Evolutionary conservation across 768 basidiomycete species (phyloP), one percentile per base, ranked within the genome.

Genomic region (Hydnomerulius pinastri): DNA sequence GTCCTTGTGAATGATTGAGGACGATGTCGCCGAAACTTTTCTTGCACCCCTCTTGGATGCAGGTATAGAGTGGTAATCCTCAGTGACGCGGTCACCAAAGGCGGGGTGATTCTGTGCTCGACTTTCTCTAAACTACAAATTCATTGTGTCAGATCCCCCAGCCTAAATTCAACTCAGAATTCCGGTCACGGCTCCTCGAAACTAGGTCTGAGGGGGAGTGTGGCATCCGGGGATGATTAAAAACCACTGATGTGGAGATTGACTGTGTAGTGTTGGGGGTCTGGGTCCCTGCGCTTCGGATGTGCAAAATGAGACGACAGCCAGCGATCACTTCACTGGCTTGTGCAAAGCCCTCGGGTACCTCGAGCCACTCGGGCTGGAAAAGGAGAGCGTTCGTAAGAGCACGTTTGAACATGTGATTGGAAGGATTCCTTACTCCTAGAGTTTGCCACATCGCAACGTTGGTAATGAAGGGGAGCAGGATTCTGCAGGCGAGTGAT

Each of bases 261-360:
- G 30, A 2, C 30, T 4, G 10, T 10, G 9, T 32, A 15, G 30
- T 32, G 15, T 32, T 32, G 30, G 10, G 4, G 30, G 30, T 32
- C 3, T 10, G 15, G 15, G 30, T 11, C 10, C 30, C 30, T 36
- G 44, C 32, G 23, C 20, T 15, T 33, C 44, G 44, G 18, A 48
- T 37, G 25, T 40, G 46, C n/a, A 48, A 30, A 27, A 48, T 40
- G 15, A 48, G 25, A 11, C 36, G 46, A 39, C 46, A 48, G 21
- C 46, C 46, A 6, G 38, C 38, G 12, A 48, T 30, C 17, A 48
- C 35, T 13, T 20, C 24, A 2, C 18, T 18, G n/a, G 9, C 46
- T 23, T 38, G 28, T 9, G 46, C 23, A 35, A 38, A 48, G 12
- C 46, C 46, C 25, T 48, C 45, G 20, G 46, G 46, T 29, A 39